Base-by-base conservation (phyloP, 2,329 filamentous ascomycete species). In the Lomentospora prolificans region DNA sequence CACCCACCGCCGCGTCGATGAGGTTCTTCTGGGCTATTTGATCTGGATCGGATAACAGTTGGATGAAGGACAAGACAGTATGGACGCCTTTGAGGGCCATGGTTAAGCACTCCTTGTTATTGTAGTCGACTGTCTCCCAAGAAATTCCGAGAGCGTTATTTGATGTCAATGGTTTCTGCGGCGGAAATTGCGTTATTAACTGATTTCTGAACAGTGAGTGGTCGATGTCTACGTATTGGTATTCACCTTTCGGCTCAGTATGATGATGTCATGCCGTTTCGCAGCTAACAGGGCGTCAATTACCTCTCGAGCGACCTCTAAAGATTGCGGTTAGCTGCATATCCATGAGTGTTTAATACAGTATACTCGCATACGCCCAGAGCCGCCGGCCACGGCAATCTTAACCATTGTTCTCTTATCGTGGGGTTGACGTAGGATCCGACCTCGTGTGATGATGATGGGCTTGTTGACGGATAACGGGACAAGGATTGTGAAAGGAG, bases 1-100 rank as follows among this genome's bases (percentile, higher is more conserved):
- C 81, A 2, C 70, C 69, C 39, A 83, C 71, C 5, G 79, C 73
- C 1, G 82, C 83, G 57, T 85, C 78, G 53, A 85, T 79, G 50
- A 86, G 67, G 30, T 73, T 74, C 58, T 71, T 74, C 61, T 85
- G 81, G 0, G 75, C 65, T n/a, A 65, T 64, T 30, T 70, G 60
- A 1, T 62, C 60, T 4, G 62, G 61, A 55, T 71, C 69, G 0
- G 62, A 61, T 2, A 70, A 62, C 1, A 67, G 58, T 4, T 70
- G 60, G 12, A 80, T 61, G 60, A 82, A 82, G 2, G 75, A 80
- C 0, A 82, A 65, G 3, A 84, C 66, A 0, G 77, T 80, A 50
- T 83, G 72, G 0, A 74, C 68, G 4, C 77, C 79, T 10, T 61
- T 55, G 1, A 84, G 65, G 14, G 31, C 51, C n/a, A 25, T 19